Percentiles rank a stretch among this genome's conserved stretches.
Conservation (phyloP, 805 yeast genomes). For the Wickerhamiella allomyrinae region DNA sequence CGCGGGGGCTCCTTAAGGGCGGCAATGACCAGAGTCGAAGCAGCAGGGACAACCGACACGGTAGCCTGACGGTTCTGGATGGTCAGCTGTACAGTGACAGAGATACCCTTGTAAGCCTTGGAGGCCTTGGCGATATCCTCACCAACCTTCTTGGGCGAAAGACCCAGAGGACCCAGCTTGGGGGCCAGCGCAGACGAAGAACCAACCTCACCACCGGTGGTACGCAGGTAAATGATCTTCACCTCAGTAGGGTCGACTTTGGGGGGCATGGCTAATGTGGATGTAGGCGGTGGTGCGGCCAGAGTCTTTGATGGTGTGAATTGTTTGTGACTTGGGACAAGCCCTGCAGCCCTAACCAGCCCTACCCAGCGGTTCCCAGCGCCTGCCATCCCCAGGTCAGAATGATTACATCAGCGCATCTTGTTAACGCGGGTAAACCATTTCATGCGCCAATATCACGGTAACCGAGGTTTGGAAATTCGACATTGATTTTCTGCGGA, state of each 20-base stretch:
- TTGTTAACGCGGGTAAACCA: no score
- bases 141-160: conserved; percentile 99
- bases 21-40: conserved; percentile 96
- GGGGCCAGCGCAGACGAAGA: conserved; percentile 99
- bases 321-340: not conserved
- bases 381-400: no score
- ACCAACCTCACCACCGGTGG: conserved; percentile 99
- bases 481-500: no score
- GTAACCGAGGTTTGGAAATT: no score
- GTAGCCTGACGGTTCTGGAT: conserved; percentile 99
- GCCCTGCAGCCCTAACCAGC: not conserved
- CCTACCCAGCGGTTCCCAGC: no score
- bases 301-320: not conserved
- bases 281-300: not conserved
- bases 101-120: conserved; percentile 96
- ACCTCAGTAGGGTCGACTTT: conserved; percentile 98
- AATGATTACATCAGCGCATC: no score
- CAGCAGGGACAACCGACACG: conserved; percentile 98
- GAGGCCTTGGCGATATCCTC: conserved; percentile 99
- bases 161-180: conserved; percentile 99
- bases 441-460: no score
- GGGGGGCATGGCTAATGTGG: conserved; percentile 55
- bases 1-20: conserved; percentile 99
- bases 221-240: conserved; percentile 96
- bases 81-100: conserved; percentile 96